These are phyloP conservation scores for Bryoglossum gracile DNA, from an alignment of 495 filamentous ascomycete species.

Conservation along the genomic window DNA sequence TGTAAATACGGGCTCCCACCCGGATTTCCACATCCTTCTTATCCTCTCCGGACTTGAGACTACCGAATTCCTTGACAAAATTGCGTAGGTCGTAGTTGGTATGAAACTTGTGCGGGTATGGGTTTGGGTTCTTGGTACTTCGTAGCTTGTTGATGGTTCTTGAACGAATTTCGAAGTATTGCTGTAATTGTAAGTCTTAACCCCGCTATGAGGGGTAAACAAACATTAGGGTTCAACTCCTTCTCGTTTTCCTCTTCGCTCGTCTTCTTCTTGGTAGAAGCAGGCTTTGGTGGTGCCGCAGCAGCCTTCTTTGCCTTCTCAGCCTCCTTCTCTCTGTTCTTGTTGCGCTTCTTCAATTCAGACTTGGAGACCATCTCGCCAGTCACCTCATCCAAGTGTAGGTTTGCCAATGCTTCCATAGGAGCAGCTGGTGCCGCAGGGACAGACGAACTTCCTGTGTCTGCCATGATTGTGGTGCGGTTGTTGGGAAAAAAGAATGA, in stretches of 20 bases:
- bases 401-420: constrained; percentile 58
- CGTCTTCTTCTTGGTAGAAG: constrained; percentile 60
- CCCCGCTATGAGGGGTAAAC: constrained; percentile 25
- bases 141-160: constrained; percentile 78
- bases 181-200: too few species aligned
- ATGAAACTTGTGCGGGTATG: constrained; percentile 97
- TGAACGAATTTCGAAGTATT: constrained; percentile 97
- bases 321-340: constrained; percentile 76
- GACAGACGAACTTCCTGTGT: too few species aligned
- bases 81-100: constrained; percentile 70
- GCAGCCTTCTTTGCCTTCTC: constrained; percentile 85
- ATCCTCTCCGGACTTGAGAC: constrained; percentile 79
- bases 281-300: constrained; percentile 57
- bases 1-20: constrained; percentile 81
- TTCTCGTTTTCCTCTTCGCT: constrained; percentile 63
- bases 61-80: constrained; percentile 64
- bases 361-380: constrained; percentile 81
- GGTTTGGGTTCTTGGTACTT: constrained; percentile 71
- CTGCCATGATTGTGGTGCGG: constrained; percentile 22
- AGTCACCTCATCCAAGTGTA: constrained; percentile 70
- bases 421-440: constrained; percentile 33
- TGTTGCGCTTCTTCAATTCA: constrained; percentile 92
- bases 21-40: constrained; percentile 63
- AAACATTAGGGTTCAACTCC: constrained; percentile 84
- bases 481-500: background rate